Conservation (phyloP, 2,329 filamentous ascomycete species). For the Cladosporium sp. region DNA sequence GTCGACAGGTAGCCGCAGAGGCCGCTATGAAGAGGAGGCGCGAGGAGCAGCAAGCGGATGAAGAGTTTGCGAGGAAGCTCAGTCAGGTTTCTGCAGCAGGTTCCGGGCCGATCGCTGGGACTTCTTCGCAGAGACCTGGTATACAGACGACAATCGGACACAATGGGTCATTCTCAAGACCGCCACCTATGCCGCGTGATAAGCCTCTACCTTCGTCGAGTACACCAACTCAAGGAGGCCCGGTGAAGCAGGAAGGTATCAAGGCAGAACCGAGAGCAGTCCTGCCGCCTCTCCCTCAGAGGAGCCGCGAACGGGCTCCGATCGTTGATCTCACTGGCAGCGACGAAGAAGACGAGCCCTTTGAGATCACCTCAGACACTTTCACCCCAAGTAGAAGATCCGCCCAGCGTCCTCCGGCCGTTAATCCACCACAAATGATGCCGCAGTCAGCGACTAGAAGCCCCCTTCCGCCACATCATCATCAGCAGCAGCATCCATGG, state of each 20-base stretch:
- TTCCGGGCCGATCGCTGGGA: conserved; percentile 9
- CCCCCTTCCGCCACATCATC: background rate
- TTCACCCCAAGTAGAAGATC: conserved; percentile 20
- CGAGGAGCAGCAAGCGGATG: conserved; percentile 20
- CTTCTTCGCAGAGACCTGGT: conserved; percentile 18
- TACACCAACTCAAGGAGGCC: too few relatives aligned
- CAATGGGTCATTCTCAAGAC: conserved; percentile 21
- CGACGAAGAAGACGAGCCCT: conserved; percentile 26
- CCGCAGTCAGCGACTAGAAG: background rate
- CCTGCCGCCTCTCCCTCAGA: conserved; percentile 14
- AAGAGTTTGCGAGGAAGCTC: conserved; percentile 22
- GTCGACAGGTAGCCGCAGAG: conserved; percentile 14
- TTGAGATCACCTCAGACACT: conserved; percentile 19
- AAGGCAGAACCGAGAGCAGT: conserved; percentile 12
- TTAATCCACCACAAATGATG: background rate
- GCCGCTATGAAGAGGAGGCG: conserved; percentile 10
- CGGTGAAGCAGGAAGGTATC: background rate
- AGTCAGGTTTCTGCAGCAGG: conserved; percentile 16
- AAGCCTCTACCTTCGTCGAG: background rate
- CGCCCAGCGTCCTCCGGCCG: background rate
- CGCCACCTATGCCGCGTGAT: conserved; percentile 9
- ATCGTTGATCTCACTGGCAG: conserved; percentile 28
- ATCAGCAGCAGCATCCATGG: background rate
- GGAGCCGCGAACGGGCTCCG: conserved; percentile 3
- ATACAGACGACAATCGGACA: conserved; percentile 27